phyloP scores from a whole-genome alignment of 257 asterid species.

The Echites panduratus region DNA sequence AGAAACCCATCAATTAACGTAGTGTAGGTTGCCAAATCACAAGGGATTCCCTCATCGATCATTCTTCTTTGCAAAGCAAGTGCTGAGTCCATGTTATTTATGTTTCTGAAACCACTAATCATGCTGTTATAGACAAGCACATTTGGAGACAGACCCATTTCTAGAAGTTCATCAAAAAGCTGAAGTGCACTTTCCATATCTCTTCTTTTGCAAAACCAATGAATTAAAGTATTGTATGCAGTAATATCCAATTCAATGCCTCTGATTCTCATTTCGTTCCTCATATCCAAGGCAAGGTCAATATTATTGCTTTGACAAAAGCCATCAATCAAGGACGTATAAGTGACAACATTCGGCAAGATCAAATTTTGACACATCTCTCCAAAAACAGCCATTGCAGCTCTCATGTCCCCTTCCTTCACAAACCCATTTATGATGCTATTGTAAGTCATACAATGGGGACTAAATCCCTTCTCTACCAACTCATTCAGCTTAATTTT shows the following conservation, averaged over 20 bases:
- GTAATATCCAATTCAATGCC: slow-evolving; percentile 61
- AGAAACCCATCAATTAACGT: slow-evolving; percentile 69
- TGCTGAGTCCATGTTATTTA: slow-evolving; percentile 50
- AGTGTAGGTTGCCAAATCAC: slow-evolving; percentile 72
- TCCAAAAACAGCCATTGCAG: slow-evolving; percentile 51
- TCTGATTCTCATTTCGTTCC: slow-evolving; percentile 49
- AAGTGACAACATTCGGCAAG: slow-evolving; percentile 57
- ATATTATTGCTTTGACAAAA: slow-evolving; percentile 42
- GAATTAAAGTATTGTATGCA: slow-evolving; percentile 56
- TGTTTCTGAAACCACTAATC: slow-evolving; percentile 66
- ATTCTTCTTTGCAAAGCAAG: slow-evolving; percentile 47
- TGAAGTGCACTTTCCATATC: slow-evolving; percentile 61
- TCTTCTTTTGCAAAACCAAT: slow-evolving; percentile 66
- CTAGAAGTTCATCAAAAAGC: slow-evolving; percentile 54
- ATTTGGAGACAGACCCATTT: slow-evolving; percentile 66
- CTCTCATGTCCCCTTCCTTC: slow-evolving; percentile 45
- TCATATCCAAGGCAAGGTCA: slow-evolving; percentile 49
- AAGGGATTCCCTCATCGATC: slow-evolving; percentile 46
- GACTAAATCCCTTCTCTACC: slow-evolving; percentile 39
- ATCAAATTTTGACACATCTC: slow-evolving; percentile 53
- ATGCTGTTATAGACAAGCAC: slow-evolving; percentile 57
- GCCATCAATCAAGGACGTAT: slow-evolving; percentile 64
- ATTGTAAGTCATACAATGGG: slow-evolving; percentile 59
- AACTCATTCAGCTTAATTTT: slow-evolving; percentile 42
- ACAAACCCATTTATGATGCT: slow-evolving; percentile 66